These are phyloP conservation scores for Capsicum baccatum DNA, from an alignment of 257 asterid genomes.

Conservation along the genomic window DNA sequence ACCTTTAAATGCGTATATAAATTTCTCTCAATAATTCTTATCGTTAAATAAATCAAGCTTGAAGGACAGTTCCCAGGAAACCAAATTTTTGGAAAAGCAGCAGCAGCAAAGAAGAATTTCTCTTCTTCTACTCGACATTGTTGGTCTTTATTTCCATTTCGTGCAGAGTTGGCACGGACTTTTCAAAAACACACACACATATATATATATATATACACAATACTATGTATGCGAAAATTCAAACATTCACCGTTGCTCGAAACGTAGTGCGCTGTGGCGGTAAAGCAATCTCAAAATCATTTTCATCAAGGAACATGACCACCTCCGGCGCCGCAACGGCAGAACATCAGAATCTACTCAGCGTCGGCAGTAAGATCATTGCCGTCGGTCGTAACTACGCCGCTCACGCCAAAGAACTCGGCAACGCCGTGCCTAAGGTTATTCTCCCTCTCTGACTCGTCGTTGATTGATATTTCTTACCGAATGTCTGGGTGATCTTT, in stretches of 20 bases:
- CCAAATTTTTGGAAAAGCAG: constrained; percentile 5
- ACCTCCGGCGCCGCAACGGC: constrained; percentile 53
- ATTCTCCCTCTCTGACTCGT: not conserved
- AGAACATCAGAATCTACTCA: constrained; percentile 61
- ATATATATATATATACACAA: not conserved
- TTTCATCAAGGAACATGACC: constrained; percentile 54
- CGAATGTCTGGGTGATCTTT: not conserved
- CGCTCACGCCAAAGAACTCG: constrained; percentile 95
- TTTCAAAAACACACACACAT: not conserved
- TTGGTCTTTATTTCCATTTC: constrained; percentile 6
- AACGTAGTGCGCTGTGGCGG: constrained; percentile 15
- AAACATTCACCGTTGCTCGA: not conserved
- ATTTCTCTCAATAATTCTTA: no score
- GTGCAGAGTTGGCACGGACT: not conserved
- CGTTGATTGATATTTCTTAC: not conserved
- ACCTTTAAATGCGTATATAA: no score
- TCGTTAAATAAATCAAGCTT: not conserved
- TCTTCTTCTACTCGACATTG: not conserved
- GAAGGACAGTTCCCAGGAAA: not conserved
- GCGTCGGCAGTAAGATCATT: constrained; percentile 80
- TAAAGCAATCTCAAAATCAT: constrained; percentile 9
- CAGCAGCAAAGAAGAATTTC: not conserved
- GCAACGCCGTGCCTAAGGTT: constrained; percentile 91
- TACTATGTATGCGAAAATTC: constrained; percentile 13
- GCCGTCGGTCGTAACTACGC: constrained; percentile 98